Conservation (phyloP, 371 early-diverging fungal species). For the Mortierella sp. region DNA sequence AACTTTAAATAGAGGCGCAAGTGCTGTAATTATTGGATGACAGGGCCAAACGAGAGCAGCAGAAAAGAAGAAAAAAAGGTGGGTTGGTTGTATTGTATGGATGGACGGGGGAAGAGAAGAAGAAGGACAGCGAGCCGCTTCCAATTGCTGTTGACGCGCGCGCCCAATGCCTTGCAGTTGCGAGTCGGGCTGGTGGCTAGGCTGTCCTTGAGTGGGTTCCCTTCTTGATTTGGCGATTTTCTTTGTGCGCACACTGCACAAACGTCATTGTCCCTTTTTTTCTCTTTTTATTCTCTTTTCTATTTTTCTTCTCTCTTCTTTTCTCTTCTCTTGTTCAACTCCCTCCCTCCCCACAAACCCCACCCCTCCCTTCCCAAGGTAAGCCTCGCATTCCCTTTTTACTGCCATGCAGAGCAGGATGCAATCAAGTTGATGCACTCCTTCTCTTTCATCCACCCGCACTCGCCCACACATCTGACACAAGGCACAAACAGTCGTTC, state of each 20-base stretch:
- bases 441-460: not conserved
- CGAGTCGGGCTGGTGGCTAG: not conserved
- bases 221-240: slow-evolving; percentile 5
- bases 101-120: not conserved
- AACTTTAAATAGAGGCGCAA: slow-evolving; percentile 21
- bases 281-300: not conserved
- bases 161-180: not conserved
- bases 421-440: not conserved
- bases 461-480: not conserved
- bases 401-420: not conserved
- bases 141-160: not conserved
- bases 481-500: not conserved
- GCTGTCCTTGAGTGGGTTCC: not conserved
- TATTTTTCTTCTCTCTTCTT: not conserved
- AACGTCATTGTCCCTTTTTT: not conserved
- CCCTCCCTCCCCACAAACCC: slow-evolving; percentile 12
- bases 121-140: not conserved
- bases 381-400: slow-evolving; percentile 16
- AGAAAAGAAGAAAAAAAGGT: not conserved
- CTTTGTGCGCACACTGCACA: not conserved
- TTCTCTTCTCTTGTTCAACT: slow-evolving; percentile 9
- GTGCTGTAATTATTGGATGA: slow-evolving; percentile 3
- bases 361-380: slow-evolving; percentile 14
- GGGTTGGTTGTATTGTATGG: not conserved
- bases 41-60: slow-evolving; percentile 18